phyloP scores from a whole-genome alignment of 805 yeast species.

The Candida montana region DNA sequence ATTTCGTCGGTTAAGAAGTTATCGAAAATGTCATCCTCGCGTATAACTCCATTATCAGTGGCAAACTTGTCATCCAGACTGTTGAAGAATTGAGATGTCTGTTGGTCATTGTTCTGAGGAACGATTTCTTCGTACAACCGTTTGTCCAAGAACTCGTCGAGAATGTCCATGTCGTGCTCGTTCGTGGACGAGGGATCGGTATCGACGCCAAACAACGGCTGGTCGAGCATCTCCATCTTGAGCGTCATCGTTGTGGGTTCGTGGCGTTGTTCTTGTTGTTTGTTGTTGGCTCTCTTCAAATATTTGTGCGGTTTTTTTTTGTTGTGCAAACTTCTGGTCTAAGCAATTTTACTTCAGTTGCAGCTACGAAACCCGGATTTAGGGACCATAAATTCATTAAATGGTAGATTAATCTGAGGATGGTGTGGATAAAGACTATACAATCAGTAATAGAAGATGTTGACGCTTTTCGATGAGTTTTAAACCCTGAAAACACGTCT shows the following conservation, averaged over 20 bases:
- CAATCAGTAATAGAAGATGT: too few species aligned
- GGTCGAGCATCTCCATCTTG: conserved; percentile 19
- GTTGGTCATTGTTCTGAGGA: background rate
- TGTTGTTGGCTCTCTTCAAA: background rate
- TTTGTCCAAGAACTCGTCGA: conserved; percentile 40
- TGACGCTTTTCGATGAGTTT: too few species aligned
- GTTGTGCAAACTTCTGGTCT: too few species aligned
- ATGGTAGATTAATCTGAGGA: too few species aligned
- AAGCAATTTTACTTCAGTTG: too few species aligned
- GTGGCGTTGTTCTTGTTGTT: background rate
- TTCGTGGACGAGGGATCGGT: background rate
- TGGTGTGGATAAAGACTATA: too few species aligned
- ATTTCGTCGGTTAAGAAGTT: conserved; percentile 23
- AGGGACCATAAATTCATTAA: too few species aligned
- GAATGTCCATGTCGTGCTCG: conserved; percentile 36
- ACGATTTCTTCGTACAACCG: conserved; percentile 20
- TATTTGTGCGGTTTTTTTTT: background rate
- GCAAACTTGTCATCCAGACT: background rate
- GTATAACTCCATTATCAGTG: background rate
- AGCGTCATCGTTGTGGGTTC: conserved; percentile 12
- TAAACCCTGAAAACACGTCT: too few species aligned
- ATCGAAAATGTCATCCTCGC: conserved; percentile 22
- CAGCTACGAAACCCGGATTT: too few species aligned
- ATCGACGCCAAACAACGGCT: conserved; percentile 8
- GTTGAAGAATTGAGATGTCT: background rate